These are phyloP conservation scores for Marasmius oreades DNA, from an alignment of 1,284 basidiomycete species.

Conservation along the genomic window DNA sequence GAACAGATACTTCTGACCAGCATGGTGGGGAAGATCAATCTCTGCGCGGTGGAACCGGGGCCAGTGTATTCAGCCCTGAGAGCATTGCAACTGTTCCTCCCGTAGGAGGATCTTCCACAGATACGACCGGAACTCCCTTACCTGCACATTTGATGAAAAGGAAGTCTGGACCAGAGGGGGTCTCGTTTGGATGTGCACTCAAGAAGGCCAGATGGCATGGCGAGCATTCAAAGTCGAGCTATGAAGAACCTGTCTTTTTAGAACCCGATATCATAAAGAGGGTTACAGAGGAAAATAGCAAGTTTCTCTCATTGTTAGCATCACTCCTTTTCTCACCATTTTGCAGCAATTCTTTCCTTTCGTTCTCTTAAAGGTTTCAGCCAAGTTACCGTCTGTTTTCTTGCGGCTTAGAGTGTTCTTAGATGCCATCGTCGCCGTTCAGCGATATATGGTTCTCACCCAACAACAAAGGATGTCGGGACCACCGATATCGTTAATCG, in stretches of 20 bases:
- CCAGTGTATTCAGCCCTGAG: constrained; percentile 25
- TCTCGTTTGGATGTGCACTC: neutral
- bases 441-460: neutral
- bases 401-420: neutral
- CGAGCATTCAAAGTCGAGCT: too few relatives aligned
- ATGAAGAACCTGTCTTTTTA: too few relatives aligned
- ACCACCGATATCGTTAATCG: neutral
- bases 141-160: neutral
- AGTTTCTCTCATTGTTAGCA: too few relatives aligned
- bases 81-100: constrained; percentile 29
- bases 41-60: constrained; percentile 29
- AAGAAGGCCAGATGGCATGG: neutral
- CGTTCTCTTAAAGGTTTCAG: neutral
- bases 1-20: constrained; percentile 27
- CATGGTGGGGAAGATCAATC: constrained; percentile 24
- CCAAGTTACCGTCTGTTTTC: neutral
- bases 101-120: constrained; percentile 19
- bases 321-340: too few relatives aligned
- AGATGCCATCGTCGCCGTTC: neutral
- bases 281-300: too few relatives aligned
- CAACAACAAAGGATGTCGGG: neutral
- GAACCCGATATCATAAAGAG: too few relatives aligned
- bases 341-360: neutral
- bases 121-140: neutral
- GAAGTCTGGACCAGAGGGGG: neutral